Evolutionary conservation across 2,329 filamentous ascomycete species (phyloP).

Genomic region (Thermomyces lanuginosus): DNA sequence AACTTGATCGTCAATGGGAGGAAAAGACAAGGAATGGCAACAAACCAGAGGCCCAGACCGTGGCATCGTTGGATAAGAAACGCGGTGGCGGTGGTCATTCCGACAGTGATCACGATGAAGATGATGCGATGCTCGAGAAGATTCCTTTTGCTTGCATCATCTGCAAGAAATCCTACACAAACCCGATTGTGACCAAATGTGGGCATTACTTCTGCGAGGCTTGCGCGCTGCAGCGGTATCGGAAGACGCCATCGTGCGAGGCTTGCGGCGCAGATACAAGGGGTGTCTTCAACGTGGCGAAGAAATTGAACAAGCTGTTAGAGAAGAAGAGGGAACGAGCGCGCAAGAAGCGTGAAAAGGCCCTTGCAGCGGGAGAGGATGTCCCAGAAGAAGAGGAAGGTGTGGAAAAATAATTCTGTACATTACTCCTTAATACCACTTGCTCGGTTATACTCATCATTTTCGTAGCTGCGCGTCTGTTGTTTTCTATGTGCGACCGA

Average conservation of each 20-base stretch:
- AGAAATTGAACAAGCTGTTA: conserved; percentile 63
- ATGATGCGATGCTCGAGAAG: conserved; percentile 58
- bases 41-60: conserved; percentile 28
- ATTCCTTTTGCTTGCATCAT: conserved; percentile 86
- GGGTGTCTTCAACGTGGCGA: conserved; percentile 79
- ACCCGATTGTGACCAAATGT: conserved; percentile 74
- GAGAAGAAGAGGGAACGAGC: conserved; percentile 50
- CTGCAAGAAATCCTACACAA: conserved; percentile 61
- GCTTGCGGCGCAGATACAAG: conserved; percentile 72
- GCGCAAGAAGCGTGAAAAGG: conserved; percentile 36
- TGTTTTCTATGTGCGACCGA: too few relatives aligned
- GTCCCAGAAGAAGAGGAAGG: conserved; percentile 33
- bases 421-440: too few relatives aligned
- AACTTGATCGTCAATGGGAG: conserved; percentile 90
- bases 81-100: conserved; percentile 33
- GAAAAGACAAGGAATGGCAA: conserved; percentile 51
- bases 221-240: conserved; percentile 74
- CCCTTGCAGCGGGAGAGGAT: conserved; percentile 38
- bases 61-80: conserved; percentile 30
- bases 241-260: conserved; percentile 72
- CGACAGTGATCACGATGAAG: conserved; percentile 38
- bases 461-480: too few relatives aligned
- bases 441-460: too few relatives aligned
- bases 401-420: too few relatives aligned
- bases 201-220: conserved; percentile 91